phyloP scores from a whole-genome alignment of 2,329 filamentous ascomycete genomes.

The Calonectria pauciramosa region DNA sequence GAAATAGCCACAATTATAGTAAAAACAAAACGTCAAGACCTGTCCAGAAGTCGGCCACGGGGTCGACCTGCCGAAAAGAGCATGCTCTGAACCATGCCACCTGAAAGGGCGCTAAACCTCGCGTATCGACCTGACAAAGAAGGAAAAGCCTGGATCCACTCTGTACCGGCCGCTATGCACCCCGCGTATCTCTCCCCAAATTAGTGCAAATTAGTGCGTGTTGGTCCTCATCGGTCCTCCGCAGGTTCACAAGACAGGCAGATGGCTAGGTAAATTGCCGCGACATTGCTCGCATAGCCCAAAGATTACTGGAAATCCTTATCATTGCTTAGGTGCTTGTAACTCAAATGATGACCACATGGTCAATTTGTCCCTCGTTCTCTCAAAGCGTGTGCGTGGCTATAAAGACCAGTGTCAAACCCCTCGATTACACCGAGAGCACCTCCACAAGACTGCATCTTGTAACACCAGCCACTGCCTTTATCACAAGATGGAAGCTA shows the following conservation, averaged over 20 bases:
- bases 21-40: background rate
- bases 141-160: background rate
- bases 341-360: background rate
- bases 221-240: no score
- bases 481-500: background rate
- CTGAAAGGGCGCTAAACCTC: background rate
- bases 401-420: background rate
- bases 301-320: background rate
- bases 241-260: background rate
- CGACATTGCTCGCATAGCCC: background rate
- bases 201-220: background rate
- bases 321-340: background rate
- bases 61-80: background rate
- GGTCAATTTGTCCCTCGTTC: background rate
- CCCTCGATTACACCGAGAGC: no score
- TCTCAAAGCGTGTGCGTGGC: background rate
- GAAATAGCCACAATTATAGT: background rate
- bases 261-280: background rate
- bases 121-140: conserved; percentile 6
- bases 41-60: background rate
- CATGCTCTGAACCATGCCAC: background rate
- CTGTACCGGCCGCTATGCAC: background rate
- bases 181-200: background rate
- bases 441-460: background rate
- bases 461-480: no score